These are phyloP conservation scores for Selaginella tamariscina DNA, from an alignment of 75 land plant species.

Conservation along the genomic window DNA sequence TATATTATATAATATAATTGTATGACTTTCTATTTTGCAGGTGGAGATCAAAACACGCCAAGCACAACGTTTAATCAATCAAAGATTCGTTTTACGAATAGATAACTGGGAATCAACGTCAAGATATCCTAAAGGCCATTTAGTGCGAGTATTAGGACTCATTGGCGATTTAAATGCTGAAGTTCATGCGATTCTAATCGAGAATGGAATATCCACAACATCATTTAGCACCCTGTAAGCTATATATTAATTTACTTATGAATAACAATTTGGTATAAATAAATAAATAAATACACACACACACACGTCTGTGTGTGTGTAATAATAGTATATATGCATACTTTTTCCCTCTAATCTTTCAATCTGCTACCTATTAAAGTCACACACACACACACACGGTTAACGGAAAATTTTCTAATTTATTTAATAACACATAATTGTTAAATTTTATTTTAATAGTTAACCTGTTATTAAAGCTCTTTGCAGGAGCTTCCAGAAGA, in stretches of 20 bases:
- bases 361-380: too few species aligned
- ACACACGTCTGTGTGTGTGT: too few species aligned
- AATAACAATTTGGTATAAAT: too few species aligned
- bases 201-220: constrained; percentile 17
- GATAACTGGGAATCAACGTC: constrained; percentile 15
- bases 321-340: too few species aligned
- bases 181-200: constrained; percentile 13
- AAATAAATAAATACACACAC: too few species aligned
- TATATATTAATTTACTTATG: neutral
- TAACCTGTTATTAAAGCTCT: constrained; percentile 15
- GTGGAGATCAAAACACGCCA: constrained; percentile 15
- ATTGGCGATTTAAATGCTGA: constrained; percentile 21
- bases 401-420: neutral
- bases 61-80: constrained; percentile 12
- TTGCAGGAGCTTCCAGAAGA: constrained; percentile 22
- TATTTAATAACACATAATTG: neutral
- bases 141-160: constrained; percentile 17
- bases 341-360: too few species aligned
- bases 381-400: too few species aligned
- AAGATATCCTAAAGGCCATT: constrained; percentile 19
- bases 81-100: constrained; percentile 19
- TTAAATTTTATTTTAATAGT: too few species aligned
- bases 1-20: neutral
- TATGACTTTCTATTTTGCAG: neutral
- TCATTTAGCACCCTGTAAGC: constrained; percentile 20